Percentiles rank a stretch among this genome's conserved stretches.
Conservation (phyloP, 2,329 filamentous ascomycete species). For the Chaetomium strumarium region DNA sequence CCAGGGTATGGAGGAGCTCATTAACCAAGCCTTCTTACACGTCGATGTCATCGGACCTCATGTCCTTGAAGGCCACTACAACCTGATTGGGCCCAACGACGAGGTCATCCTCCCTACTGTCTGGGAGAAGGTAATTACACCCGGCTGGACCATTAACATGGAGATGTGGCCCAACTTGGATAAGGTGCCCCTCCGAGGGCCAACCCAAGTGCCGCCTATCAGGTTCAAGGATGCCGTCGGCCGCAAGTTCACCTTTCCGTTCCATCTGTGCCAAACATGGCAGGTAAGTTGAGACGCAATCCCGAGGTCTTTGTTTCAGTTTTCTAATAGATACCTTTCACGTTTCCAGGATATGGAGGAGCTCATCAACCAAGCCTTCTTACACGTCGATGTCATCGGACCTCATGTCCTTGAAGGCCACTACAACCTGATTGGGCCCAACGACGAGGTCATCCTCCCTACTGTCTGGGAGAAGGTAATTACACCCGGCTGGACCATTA, state of each 20-base stretch:
- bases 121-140: conserved; percentile 76
- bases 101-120: conserved; percentile 77
- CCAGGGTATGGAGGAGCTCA: conserved; percentile 80
- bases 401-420: conserved; percentile 71
- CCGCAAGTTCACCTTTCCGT: conserved; percentile 89
- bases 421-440: conserved; percentile 73
- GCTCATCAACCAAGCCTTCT: conserved; percentile 76
- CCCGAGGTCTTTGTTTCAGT: background rate
- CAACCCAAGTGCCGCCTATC: too few species aligned
- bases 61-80: conserved; percentile 73
- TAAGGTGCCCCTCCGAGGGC: conserved; percentile 31
- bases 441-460: conserved; percentile 77
- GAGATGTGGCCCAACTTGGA: conserved; percentile 57
- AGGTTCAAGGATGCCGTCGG: conserved; percentile 89
- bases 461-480: conserved; percentile 76
- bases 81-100: conserved; percentile 70
- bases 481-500: conserved; percentile 65
- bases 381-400: conserved; percentile 70
- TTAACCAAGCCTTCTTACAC: conserved; percentile 76
- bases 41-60: conserved; percentile 71
- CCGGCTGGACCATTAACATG: conserved; percentile 61
- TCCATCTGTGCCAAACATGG: conserved; percentile 79
- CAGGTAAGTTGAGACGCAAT: conserved; percentile 51
- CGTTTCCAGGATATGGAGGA: conserved; percentile 69
- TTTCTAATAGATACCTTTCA: background rate